Conservation (phyloP, 2,329 filamentous ascomycete genomes). For the Tolypocladium capitatum region DNA sequence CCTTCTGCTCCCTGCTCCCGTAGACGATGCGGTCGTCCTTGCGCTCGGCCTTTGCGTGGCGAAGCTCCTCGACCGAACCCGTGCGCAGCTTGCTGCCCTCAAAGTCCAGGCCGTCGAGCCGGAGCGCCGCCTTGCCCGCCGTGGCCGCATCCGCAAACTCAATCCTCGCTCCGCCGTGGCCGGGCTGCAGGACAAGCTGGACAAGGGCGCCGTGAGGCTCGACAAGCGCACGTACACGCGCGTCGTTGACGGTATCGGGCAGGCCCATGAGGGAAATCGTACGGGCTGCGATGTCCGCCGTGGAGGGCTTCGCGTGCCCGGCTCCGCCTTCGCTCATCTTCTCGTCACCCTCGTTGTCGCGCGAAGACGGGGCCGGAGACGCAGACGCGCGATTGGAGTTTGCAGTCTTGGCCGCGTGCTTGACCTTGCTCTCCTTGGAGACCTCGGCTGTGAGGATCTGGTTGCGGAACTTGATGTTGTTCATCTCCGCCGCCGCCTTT, state of each 20-base stretch:
- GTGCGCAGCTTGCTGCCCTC: slow-evolving; percentile 39
- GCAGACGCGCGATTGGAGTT: slow-evolving; percentile 17
- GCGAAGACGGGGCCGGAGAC: slow-evolving; percentile 22
- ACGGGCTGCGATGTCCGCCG: slow-evolving; percentile 44
- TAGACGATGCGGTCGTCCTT: slow-evolving; percentile 15
- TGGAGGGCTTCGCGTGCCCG: slow-evolving; percentile 21
- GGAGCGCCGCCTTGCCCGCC: slow-evolving; percentile 58
- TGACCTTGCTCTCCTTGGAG: slow-evolving; percentile 42
- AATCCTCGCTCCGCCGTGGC: slow-evolving; percentile 73
- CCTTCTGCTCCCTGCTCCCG: slow-evolving; percentile 17
- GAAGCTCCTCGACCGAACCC: slow-evolving; percentile 41
- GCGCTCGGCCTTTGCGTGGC: slow-evolving; percentile 33
- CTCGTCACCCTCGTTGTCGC: slow-evolving; percentile 24
- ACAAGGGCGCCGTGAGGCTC: slow-evolving; percentile 58
- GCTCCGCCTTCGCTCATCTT: slow-evolving; percentile 19
- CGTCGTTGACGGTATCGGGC: slow-evolving; percentile 84
- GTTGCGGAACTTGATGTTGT: slow-evolving; percentile 56
- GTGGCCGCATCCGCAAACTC: slow-evolving; percentile 61
- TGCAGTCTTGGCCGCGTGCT: slow-evolving; percentile 35
- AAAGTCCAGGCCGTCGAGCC: slow-evolving; percentile 42
- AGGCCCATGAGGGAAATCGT: slow-evolving; percentile 75
- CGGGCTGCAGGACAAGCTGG: slow-evolving; percentile 66
- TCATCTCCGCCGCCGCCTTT: slow-evolving; percentile 50
- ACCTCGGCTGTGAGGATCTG: slow-evolving; percentile 55
- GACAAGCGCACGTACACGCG: slow-evolving; percentile 61